Conservation (phyloP, 2,329 filamentous ascomycete genomes). For the Colletotrichum filicis region DNA sequence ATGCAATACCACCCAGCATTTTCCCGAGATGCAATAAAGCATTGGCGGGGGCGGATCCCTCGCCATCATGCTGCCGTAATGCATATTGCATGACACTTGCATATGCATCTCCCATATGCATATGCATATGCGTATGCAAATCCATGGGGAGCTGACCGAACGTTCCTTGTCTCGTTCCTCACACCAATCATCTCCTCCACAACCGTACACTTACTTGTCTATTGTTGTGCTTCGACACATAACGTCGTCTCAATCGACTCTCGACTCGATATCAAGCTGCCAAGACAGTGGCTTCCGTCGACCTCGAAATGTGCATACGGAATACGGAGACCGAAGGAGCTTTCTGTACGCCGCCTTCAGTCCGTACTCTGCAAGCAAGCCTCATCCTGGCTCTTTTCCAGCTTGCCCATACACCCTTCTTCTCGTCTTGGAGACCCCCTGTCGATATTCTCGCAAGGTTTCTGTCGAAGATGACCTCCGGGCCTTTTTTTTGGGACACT, state of each 20-base stretch:
- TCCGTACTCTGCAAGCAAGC: conserved; percentile 21
- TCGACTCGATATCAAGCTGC: conserved; percentile 12
- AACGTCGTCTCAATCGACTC: conserved; percentile 24
- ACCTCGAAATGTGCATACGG: conserved; percentile 21
- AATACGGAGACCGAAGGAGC: neutral
- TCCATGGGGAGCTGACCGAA: conserved; percentile 1
- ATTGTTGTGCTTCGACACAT: conserved; percentile 24
- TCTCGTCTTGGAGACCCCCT: conserved; percentile 1
- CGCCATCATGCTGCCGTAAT: neutral
- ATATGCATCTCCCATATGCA: conserved; percentile 11
- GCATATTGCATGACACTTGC: conserved; percentile 31
- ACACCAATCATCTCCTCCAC: conserved; percentile 16
- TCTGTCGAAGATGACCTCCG: conserved; percentile 24
- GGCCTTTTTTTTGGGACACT: conserved; percentile 9
- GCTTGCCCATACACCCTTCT: conserved; percentile 1
- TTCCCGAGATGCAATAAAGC: conserved; percentile 15
- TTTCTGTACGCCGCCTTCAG: conserved; percentile 6
- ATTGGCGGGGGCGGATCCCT: conserved; percentile 18
- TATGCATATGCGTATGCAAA: neutral
- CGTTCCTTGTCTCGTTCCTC: conserved; percentile 11
- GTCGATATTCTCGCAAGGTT: conserved; percentile 12
- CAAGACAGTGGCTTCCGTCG: conserved; percentile 32
- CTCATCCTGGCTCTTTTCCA: neutral
- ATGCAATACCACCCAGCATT: conserved; percentile 17
- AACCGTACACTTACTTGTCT: neutral